Base-by-base conservation (phyloP, 169 alveolate species). In the Plasmodium ovale region DNA sequence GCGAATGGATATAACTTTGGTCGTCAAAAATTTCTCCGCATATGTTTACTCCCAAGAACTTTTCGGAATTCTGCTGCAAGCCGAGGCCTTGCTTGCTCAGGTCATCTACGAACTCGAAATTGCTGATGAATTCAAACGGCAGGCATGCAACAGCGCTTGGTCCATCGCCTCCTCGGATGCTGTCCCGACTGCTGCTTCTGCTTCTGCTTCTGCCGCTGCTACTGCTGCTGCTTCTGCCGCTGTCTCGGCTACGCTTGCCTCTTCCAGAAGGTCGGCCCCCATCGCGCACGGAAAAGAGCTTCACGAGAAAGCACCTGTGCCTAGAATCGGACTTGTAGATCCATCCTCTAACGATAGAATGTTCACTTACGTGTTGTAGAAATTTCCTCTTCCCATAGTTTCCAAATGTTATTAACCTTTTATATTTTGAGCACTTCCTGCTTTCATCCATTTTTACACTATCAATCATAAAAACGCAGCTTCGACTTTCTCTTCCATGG, bases 271-370 rank as follows among this genome's bases (percentile, higher is more conserved):
- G n/a, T n/a, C n/a, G n/a, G 3, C 16, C 7, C 1, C 14, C 87
- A 64, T 85, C 69, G 35, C 27, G 23, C 6, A 85, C 31, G 4
- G 87, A 42, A 49, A 68, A 85, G 25, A 85, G 27, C 69, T 59
- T 85, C 16, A 85, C 73, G 35, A 56, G 64, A 64, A 85, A 85
- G 14, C 60, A 85, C 37, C 69, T 85, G 31, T 58, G 39, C 23
- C 23, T 7, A 12, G 35, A 21, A 85, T 85, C 91, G 33, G 39
- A 69, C 29, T 85, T 85, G 35, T 42, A 85, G 23, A 85, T 69
- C 91, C 91, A 85, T 29, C 91, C 91, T 35, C 44, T 60, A 37
- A 85, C 91, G n/a, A 85, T 33, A 16, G 91, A 85, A 68, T 69
- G 4, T 9, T 59, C 19, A 29, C 14, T 68, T 56, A 85, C 29